phyloP scores from a whole-genome alignment of 257 asterid species.

The Ilex aquifolium region DNA sequence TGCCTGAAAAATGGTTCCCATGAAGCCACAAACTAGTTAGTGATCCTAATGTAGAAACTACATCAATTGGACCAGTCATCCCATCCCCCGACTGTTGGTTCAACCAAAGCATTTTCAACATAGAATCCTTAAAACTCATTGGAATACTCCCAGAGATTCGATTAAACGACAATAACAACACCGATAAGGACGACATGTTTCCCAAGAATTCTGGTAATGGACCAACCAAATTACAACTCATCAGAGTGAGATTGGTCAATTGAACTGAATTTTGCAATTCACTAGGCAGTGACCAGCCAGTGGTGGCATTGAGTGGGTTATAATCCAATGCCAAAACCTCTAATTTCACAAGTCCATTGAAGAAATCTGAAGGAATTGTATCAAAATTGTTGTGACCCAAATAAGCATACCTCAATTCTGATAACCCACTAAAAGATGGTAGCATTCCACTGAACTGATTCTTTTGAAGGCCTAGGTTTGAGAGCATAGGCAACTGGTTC shows the following conservation, averaged over 20 bases:
- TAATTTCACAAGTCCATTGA: neutral
- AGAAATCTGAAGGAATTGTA: neutral
- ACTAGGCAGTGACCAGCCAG: neutral
- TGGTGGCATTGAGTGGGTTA: slow-evolving; percentile 2
- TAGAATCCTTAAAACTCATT: neutral
- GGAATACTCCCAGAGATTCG: neutral
- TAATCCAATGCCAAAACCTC: neutral
- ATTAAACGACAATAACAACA: neutral
- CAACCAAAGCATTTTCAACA: neutral
- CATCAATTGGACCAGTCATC: neutral
- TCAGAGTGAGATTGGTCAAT: neutral
- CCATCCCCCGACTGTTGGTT: neutral
- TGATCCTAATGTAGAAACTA: neutral
- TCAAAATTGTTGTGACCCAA: slow-evolving; percentile 3
- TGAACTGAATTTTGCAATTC: neutral
- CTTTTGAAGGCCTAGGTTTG: neutral
- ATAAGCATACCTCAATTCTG: slow-evolving; percentile 1
- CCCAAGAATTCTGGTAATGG: neutral
- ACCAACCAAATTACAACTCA: neutral
- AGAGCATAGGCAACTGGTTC: slow-evolving; percentile 1
- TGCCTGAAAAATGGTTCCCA: neutral
- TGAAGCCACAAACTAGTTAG: neutral
- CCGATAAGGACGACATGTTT: neutral
- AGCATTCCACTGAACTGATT: neutral
- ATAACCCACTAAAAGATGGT: slow-evolving; percentile 1